Evolutionary conservation across 116 monocot species (phyloP), one percentile per base, ranked within the genome.

Genomic region (Cymodocea nodosa): DNA sequence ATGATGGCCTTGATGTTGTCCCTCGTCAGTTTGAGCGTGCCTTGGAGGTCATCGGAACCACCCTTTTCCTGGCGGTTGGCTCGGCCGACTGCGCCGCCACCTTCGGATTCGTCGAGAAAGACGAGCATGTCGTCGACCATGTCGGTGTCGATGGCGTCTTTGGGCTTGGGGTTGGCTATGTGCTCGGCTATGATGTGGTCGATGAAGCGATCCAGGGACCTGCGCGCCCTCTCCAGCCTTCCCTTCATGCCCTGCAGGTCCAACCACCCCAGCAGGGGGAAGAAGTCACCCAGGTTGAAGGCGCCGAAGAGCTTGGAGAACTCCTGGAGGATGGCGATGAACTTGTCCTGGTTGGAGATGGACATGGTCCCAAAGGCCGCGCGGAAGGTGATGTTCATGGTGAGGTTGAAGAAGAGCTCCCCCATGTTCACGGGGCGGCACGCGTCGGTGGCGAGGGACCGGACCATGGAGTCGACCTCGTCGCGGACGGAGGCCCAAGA

Each of bases 111-210:
- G 11, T 44, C 44, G 44, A 44, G 4, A 44, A 44, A 44, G 3
- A 44, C 6, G 11, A 44, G 44, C 44, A 44, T 44, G 44, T 44
- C 44, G 44, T 44, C 44, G 4, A 44, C 44, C 44, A 44, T 44
- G 62, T 84, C 84, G 18, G 78, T 52, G 39, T 83, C 73, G 0
- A 24, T 56, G 14, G 74, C 80, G 51, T 83, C 81, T 12, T 52
- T 18, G 1, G 23, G 22, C 76, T 83, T 87, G 1, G 70, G 80
- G 16, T 72, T 78, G 19, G 49, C 50, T 23, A 83, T 36, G 51
- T 87, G 87, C 49, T 71, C 73, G 53, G 83, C 87, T 17, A 87
- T 83, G 66, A 87, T 83, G 44, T 65, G 65, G 25, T 87, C 87
- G 35, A 87, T 87, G 70, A 80, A 87, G 37, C 52, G 49, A 36